These are phyloP conservation scores for Exophiala sp. DNA, from an alignment of 2,329 filamentous ascomycete genomes.

Conservation along the genomic window DNA sequence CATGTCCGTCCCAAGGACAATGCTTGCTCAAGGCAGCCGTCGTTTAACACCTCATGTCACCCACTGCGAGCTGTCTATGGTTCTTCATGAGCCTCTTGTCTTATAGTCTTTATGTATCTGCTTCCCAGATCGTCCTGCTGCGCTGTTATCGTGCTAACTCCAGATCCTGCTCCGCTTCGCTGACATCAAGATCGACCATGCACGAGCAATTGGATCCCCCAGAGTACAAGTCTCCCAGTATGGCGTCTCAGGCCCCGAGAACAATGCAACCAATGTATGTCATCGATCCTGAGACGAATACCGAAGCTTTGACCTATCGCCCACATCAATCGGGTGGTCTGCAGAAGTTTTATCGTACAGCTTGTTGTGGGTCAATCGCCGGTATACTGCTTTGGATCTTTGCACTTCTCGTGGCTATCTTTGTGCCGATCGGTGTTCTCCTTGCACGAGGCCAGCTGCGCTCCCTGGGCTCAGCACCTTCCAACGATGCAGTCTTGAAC, in stretches of 20 bases:
- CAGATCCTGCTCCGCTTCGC: too few relatives aligned
- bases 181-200: neutral
- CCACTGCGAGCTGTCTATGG: too few relatives aligned
- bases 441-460: neutral
- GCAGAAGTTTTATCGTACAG: slow-evolving; percentile 6
- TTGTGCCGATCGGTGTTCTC: slow-evolving; percentile 6
- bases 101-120: too few relatives aligned
- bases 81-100: too few relatives aligned
- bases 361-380: slow-evolving; percentile 8
- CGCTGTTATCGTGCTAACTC: too few relatives aligned
- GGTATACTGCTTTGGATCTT: slow-evolving; percentile 5
- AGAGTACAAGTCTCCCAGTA: neutral
- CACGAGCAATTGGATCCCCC: neutral
- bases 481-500: neutral
- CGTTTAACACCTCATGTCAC: too few relatives aligned
- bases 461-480: neutral
- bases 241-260: neutral
- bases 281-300: slow-evolving; percentile 9
- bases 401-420: slow-evolving; percentile 2
- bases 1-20: too few relatives aligned
- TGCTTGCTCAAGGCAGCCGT: too few relatives aligned
- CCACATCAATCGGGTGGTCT: neutral
- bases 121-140: too few relatives aligned
- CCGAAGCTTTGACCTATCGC: slow-evolving; percentile 3
- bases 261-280: slow-evolving; percentile 6